Conservation (phyloP, 345 rosid genomes). For the Lepidium aucheri region DNA sequence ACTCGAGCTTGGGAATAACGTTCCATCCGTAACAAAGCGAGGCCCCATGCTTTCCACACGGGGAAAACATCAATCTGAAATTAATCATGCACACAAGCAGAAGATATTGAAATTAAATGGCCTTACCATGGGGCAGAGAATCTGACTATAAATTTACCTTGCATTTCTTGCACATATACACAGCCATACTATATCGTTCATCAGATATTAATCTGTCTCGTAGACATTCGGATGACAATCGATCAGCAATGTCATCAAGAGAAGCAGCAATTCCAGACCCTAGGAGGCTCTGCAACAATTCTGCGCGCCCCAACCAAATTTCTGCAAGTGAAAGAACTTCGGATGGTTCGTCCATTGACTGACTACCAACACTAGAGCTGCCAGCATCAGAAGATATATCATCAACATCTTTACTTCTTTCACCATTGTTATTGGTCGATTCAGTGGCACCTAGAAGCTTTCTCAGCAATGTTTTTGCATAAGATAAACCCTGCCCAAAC, state of each 20-base stretch:
- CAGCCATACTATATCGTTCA: slow-evolving; percentile 97
- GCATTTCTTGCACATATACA: slow-evolving; percentile 92
- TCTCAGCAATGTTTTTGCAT: slow-evolving; percentile 72
- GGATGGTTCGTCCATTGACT: slow-evolving; percentile 68
- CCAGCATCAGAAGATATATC: slow-evolving; percentile 91
- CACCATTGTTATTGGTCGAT: slow-evolving; percentile 38
- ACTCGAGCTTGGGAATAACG: slow-evolving; percentile 90
- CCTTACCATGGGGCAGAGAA: slow-evolving; percentile 4
- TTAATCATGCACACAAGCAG: slow-evolving; percentile 11
- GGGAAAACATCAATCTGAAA: slow-evolving; percentile 89
- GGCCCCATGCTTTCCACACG: slow-evolving; percentile 99
- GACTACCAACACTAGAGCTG: slow-evolving; percentile 83
- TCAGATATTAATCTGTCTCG: slow-evolving; percentile 86
- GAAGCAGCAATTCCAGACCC: slow-evolving; percentile 96
- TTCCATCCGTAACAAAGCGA: slow-evolving; percentile 90
- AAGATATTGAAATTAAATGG: slow-evolving; percentile 15
- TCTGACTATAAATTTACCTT: slow-evolving; percentile 48
- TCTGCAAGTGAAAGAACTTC: slow-evolving; percentile 63
- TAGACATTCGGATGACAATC: slow-evolving; percentile 66
- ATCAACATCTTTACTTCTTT: slow-evolving; percentile 70
- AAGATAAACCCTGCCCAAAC: slow-evolving; percentile 64
- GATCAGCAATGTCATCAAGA: slow-evolving; percentile 87
- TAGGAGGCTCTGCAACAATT: slow-evolving; percentile 91
- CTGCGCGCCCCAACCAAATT: slow-evolving; percentile 85
- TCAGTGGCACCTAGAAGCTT: slow-evolving; percentile 67